Percentiles rank a stretch among this genome's conserved stretches.
phyloP scores from a whole-genome alignment of 495 filamentous ascomycete genomes.

The Aspergillus kassunensis region DNA sequence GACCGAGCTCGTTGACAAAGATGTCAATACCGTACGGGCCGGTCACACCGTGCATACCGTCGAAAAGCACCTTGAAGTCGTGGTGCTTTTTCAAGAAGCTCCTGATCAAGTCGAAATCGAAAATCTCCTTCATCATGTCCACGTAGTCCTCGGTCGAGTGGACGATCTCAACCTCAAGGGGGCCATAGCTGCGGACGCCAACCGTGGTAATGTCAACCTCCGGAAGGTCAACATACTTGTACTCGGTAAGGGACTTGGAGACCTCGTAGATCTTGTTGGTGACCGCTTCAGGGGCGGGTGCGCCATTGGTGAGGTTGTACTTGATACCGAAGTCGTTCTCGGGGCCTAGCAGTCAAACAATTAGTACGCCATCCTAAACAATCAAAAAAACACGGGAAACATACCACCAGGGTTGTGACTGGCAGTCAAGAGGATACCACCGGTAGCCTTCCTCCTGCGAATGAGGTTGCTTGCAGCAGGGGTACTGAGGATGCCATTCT shows the following conservation, averaged over 20 bases:
- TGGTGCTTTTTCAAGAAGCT: slow-evolving; percentile 77
- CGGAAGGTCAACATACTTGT: slow-evolving; percentile 86
- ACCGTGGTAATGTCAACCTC: slow-evolving; percentile 80
- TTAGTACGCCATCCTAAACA: background rate
- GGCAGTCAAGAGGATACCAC: slow-evolving; percentile 93
- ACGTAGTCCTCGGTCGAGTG: slow-evolving; percentile 90
- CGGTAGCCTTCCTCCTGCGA: slow-evolving; percentile 86
- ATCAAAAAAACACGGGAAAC: slow-evolving; percentile 15
- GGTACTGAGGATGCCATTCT: slow-evolving; percentile 93
- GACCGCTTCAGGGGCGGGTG: slow-evolving; percentile 88
- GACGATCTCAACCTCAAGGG: slow-evolving; percentile 89
- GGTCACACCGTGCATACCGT: slow-evolving; percentile 90
- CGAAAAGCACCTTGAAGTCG: slow-evolving; percentile 96
- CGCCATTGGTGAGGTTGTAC: slow-evolving; percentile 95
- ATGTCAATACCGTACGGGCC: slow-evolving; percentile 92
- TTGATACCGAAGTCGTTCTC: slow-evolving; percentile 97
- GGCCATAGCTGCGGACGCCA: slow-evolving; percentile 77
- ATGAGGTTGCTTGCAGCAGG: slow-evolving; percentile 95
- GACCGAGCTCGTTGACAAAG: slow-evolving; percentile 88
- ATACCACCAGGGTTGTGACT: slow-evolving; percentile 97
- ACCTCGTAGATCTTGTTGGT: slow-evolving; percentile 96
- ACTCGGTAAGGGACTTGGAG: slow-evolving; percentile 81
- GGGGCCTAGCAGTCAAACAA: slow-evolving; percentile 56
- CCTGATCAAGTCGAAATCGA: slow-evolving; percentile 94
- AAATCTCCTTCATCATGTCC: slow-evolving; percentile 94